Conservation (phyloP, 768 basidiomycete species). For the Suillus discolor region DNA sequence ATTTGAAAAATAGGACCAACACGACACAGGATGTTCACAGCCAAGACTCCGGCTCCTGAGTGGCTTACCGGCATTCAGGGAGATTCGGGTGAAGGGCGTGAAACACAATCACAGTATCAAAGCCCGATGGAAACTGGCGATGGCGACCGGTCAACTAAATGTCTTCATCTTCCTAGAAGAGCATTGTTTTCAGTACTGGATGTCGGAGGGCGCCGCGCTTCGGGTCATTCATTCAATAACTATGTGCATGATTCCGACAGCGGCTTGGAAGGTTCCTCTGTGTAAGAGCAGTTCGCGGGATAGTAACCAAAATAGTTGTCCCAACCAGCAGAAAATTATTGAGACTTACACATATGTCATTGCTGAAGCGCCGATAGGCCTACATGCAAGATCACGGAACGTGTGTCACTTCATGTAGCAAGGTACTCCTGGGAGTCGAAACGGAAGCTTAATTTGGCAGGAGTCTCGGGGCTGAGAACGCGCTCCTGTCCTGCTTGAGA, state of each 20-base stretch:
- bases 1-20: conserved; percentile 3
- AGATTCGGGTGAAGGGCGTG: neutral
- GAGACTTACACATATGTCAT: conserved; percentile 20
- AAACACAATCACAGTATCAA: neutral
- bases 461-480: conserved; percentile 18
- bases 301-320: conserved; percentile 17
- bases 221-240: neutral
- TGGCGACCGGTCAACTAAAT: conserved; percentile 1
- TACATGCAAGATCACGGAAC: neutral
- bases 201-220: neutral
- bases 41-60: conserved; percentile 18
- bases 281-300: conserved; percentile 13
- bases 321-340: conserved; percentile 1
- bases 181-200: neutral
- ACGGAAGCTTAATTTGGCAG: conserved; percentile 1
- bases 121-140: neutral
- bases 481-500: conserved; percentile 16
- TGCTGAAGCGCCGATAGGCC: conserved; percentile 18
- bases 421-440: conserved; percentile 14
- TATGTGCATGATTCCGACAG: conserved; percentile 14
- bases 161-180: conserved; percentile 5
- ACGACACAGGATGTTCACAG: conserved; percentile 17
- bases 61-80: conserved; percentile 11
- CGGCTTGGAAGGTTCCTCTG: conserved; percentile 3
- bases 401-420: conserved; percentile 5